Evolutionary conservation across 176 grass and related monocot genomes (phyloP), one percentile per base, ranked within the genome.

Genomic region (Musa troglodytarum): DNA sequence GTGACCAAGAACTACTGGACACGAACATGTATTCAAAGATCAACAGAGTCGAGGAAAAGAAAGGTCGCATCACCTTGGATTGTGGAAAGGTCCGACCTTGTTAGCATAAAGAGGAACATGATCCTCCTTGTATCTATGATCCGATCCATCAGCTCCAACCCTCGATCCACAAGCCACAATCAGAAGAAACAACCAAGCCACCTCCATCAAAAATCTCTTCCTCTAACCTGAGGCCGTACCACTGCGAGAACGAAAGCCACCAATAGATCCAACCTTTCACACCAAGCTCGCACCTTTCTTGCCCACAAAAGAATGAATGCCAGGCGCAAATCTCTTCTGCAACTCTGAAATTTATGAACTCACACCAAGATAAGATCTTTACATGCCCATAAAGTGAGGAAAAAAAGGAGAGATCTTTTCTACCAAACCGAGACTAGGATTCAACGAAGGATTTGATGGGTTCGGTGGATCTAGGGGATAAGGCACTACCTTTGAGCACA

Each of bases 1-100:
- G 25, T 15, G 16, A 62, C 19, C 57, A 25, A 76, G 2, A 24
- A 62, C 8, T n/a, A n/a, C 5, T n/a, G n/a, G 57, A 61, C 34
- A 61, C 9, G n/a, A 61, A 61, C 57, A 49, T 17, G 25, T 11
- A 59, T 7, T 21, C 8, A 88, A 25, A 63, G 16, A 56, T 43
- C 20, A 68, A 71, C 49, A 65, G 24, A 67, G 16, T 3, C 16
- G 15, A 21, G 20, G 8, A 69, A 11, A 52, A 49, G n/a, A 49
- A 13, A 16, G 2, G 2, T 19, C 21, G 53, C 8, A 77, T 73
- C 88, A 97, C 93, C 93, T 97, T 75, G 93, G 93, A 79, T 97
- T 92, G 79, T 90, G 93, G 78, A 97, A 97, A 54, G 93, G 93
- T 1, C 93, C 90, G 26, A 97, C 87, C 62, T 97, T 97, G 81